Percentiles rank a stretch among this genome's conserved stretches.
Conservation (phyloP, 305 asterid genomes). For the Solanum hybrid region DNA sequence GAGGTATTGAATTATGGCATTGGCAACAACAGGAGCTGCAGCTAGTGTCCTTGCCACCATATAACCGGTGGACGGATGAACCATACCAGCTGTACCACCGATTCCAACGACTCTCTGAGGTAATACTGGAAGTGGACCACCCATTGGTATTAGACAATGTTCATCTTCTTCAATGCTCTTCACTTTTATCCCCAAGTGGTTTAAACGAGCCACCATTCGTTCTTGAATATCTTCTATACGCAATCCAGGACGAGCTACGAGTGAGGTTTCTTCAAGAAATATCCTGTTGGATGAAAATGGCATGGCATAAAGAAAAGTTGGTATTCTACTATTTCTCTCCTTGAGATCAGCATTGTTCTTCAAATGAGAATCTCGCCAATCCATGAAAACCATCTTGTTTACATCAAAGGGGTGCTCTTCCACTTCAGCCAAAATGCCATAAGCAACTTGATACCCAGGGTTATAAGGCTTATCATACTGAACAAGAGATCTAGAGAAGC, state of each 20-base stretch:
- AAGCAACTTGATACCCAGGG: slow-evolving; percentile 94
- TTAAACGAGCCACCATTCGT: slow-evolving; percentile 78
- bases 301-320: slow-evolving; percentile 91
- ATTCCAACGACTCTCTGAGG: slow-evolving; percentile 89
- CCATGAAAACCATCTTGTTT: slow-evolving; percentile 95
- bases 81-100: slow-evolving; percentile 98
- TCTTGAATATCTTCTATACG: slow-evolving; percentile 78
- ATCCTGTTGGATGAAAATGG: slow-evolving; percentile 71
- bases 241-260: slow-evolving; percentile 89
- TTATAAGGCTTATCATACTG: slow-evolving; percentile 87
- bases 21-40: slow-evolving; percentile 85
- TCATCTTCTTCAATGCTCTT: slow-evolving; percentile 89
- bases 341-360: slow-evolving; percentile 36
- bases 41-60: slow-evolving; percentile 96
- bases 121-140: slow-evolving; percentile 85
- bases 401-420: slow-evolving; percentile 82
- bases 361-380: slow-evolving; percentile 88
- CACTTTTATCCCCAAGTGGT: slow-evolving; percentile 72
- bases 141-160: slow-evolving; percentile 89
- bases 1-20: slow-evolving; percentile 60
- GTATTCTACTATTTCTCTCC: slow-evolving; percentile 61
- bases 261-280: slow-evolving; percentile 90
- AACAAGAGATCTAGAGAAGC: slow-evolving; percentile 74
- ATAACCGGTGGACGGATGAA: slow-evolving; percentile 93
- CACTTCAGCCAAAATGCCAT: slow-evolving; percentile 89